Evolutionary conservation across 2,329 filamentous ascomycete species (phyloP).

Genomic region (Stemphylium lycopersici): DNA sequence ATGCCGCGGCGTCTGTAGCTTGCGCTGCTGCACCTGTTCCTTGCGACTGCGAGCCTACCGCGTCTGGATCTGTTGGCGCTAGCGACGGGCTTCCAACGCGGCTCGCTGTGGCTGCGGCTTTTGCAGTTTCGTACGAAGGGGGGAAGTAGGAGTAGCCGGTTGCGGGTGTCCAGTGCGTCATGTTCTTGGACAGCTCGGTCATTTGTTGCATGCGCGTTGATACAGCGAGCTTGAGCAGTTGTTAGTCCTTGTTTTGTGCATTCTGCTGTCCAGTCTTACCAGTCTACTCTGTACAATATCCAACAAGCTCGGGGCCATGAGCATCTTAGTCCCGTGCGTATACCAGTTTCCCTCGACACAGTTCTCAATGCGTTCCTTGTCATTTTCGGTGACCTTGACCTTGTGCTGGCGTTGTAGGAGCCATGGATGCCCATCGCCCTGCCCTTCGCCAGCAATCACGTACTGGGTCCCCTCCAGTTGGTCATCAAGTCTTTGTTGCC

Average conservation of each 20-base stretch:
- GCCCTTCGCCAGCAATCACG: conserved; percentile 63
- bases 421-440: conserved; percentile 61
- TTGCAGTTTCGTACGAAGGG: conserved; percentile 51
- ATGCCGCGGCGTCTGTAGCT: conserved; percentile 17
- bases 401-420: conserved; percentile 64
- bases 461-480: conserved; percentile 63
- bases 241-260: conserved; percentile 2
- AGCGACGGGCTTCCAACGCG: conserved; percentile 41
- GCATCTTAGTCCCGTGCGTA: conserved; percentile 64
- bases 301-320: conserved; percentile 66
- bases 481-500: conserved; percentile 61
- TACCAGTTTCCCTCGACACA: conserved; percentile 65
- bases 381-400: conserved; percentile 43
- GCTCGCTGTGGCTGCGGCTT: conserved; percentile 34
- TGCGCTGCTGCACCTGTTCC: conserved; percentile 20
- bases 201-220: conserved; percentile 63
- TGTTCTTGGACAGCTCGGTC: conserved; percentile 58
- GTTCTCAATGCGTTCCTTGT: conserved; percentile 52
- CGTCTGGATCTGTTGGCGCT: conserved; percentile 35
- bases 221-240: conserved; percentile 56
- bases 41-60: conserved; percentile 26
- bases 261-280: conserved; percentile 46
- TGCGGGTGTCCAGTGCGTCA: conserved; percentile 64
- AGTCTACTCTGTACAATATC: conserved; percentile 63
- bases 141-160: conserved; percentile 66